Percentiles rank a stretch among this genome's conserved stretches.
phyloP scores from a whole-genome alignment of 2,329 filamentous ascomycete genomes.

The Colletotrichum trifolii region DNA sequence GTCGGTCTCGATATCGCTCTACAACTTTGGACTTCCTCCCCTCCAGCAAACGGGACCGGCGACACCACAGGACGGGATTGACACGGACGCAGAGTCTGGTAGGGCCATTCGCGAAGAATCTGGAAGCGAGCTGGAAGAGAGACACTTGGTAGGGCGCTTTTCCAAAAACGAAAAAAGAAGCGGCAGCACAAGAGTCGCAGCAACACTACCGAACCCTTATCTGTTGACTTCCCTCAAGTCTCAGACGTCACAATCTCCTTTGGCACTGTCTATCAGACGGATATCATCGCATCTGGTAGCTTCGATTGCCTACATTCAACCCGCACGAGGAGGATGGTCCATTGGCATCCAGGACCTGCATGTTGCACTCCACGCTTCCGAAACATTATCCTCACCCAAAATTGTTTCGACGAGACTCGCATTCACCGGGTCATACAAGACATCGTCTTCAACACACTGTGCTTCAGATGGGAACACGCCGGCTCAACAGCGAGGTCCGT shows the following conservation, averaged over 20 bases:
- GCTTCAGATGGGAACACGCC: background rate
- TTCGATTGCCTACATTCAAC: conserved; percentile 87
- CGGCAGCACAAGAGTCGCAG: background rate
- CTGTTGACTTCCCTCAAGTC: conserved; percentile 84
- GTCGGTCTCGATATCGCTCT: conserved; percentile 79
- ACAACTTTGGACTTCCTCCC: conserved; percentile 64
- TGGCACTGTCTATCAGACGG: conserved; percentile 84
- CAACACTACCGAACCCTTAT: conserved; percentile 54
- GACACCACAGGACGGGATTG: background rate
- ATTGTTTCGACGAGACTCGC: conserved; percentile 54
- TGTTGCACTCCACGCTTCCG: conserved; percentile 52
- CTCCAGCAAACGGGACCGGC: background rate
- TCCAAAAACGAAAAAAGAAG: background rate
- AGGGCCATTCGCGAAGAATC: conserved; percentile 20
- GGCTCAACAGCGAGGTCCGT: conserved; percentile 27
- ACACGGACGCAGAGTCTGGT: conserved; percentile 8
- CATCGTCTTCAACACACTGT: conserved; percentile 16
- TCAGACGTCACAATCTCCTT: conserved; percentile 79
- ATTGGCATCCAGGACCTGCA: conserved; percentile 92
- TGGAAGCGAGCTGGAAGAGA: conserved; percentile 14
- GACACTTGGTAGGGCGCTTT: background rate
- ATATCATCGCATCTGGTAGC: conserved; percentile 74
- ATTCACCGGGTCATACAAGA: conserved; percentile 49
- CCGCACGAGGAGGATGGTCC: conserved; percentile 84
- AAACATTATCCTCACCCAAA: conserved; percentile 40